Evolutionary conservation across 73 alveolate species (phyloP).

Genomic region (Symbiodinium natans): DNA sequence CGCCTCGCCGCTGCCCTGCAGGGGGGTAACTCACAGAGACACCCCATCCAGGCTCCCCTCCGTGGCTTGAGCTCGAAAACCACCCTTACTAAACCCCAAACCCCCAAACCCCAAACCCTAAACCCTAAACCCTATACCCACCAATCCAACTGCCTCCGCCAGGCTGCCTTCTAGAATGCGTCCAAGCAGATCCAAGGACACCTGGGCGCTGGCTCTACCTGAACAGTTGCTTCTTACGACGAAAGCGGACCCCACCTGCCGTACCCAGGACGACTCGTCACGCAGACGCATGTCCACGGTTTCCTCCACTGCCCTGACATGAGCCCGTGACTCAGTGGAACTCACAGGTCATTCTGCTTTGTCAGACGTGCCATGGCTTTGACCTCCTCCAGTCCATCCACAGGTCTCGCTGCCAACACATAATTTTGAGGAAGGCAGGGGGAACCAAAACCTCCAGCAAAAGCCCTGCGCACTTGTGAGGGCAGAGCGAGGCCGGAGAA

Average conservation of each 20-base stretch:
- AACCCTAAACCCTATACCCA: too few species aligned
- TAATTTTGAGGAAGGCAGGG: not conserved
- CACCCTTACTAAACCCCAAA: too few species aligned
- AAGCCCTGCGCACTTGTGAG: too few species aligned
- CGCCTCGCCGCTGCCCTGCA: slow-evolving; percentile 13
- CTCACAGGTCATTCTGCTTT: not conserved
- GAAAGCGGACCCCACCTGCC: slow-evolving; percentile 12
- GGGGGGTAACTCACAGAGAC: too few species aligned
- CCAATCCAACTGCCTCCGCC: slow-evolving; percentile 25
- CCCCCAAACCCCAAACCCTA: too few species aligned
- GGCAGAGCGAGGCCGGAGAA: too few species aligned
- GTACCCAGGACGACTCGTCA: slow-evolving; percentile 90
- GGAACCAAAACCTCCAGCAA: too few species aligned
- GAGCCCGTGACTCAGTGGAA: not conserved
- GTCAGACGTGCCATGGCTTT: not conserved
- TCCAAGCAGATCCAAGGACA: slow-evolving; percentile 66
- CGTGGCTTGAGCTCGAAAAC: too few species aligned
- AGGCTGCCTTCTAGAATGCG: slow-evolving; percentile 73
- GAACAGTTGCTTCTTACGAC: not conserved
- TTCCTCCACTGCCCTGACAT: slow-evolving; percentile 80
- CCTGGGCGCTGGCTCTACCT: slow-evolving; percentile 5
- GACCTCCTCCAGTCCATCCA: not conserved
- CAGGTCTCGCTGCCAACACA: not conserved
- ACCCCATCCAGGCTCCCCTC: too few species aligned
- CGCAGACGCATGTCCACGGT: slow-evolving; percentile 91